Evolutionary conservation across 2,329 filamentous ascomycete species (phyloP), one percentile per base, ranked within the genome.

Genomic region (Aspergillus oerlinghausenensis): DNA sequence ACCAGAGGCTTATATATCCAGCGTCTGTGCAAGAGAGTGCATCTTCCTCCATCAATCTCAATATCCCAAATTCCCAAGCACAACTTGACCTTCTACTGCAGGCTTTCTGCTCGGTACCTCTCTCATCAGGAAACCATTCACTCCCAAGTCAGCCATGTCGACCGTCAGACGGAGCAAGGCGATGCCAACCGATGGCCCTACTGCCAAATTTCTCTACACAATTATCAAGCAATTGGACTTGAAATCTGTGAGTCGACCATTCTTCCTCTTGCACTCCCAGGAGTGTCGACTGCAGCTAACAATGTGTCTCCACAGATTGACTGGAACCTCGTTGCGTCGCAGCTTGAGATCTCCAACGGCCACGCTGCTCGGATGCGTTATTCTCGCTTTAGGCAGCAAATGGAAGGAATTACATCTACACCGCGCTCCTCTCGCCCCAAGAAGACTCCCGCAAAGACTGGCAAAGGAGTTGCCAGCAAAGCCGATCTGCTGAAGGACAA

Each of bases 361-460:
- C 82, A 84, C 63, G 81, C 81, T 3, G 81, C 81, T 14, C 78
- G 81, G 42, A 84, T 84, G 81, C 77, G 82, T 28, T 84, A 78
- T 65, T 80, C 78, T 23, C 78, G 81, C 38, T 82, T 83, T 68
- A 78, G 75, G 56, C 74, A 77, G 54, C 79, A 82, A 49, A 80
- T 82, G 73, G 81, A 84, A 57, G 77, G 77, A 14, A 70, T 65
- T 3, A 61, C 67, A 8, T 66, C 66, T 3, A 60, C 57, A 11
- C 60, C 66, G 6, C 60, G 63, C 40, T 50, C 51, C 4, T 26
- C 62, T 57, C 63, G 59, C 7, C 55, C 63, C 1, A 74, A 70
- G 50, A 73, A 70, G 50, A 51, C 60, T 9, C 26, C 57, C 9
- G 63, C 60, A 26, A 70, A 67, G 45, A 28, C 38, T 2, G 49